Base-by-base conservation (phyloP, 345 rosid genomes). In the Heritiera littoralis region DNA sequence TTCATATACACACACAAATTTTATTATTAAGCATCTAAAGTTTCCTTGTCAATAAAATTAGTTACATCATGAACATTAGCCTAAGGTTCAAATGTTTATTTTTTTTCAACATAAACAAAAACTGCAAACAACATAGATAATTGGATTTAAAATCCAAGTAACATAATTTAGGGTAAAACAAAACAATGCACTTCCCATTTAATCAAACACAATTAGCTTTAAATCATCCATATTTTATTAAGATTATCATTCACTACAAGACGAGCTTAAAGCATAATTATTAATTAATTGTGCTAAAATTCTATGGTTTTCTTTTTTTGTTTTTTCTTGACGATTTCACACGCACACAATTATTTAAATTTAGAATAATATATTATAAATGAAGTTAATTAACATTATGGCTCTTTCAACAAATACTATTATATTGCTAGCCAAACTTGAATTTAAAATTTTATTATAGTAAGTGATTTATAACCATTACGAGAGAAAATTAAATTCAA, bases 331-430 rank as follows among this genome's bases (percentile, higher is more conserved):
- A 67, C 1, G 30, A 9, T 18, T 10, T 66, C 51, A 9, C 1
- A 35, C 38, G 3, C 38, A 35, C 38, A 35, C 2, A 35, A 65
- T 65, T 14, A 65, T 65, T 65, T 65, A 35, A 65, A n/a, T 15
- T 38, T 35, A 2, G 9, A 65, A 65, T 15, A 65, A 6, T 35
- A 28, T 32, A 49, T 23, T 28, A 14, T 28, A 32, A 15, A 23
- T 1, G 17, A 45, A 30, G 3, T 51, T 51, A 7, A 71, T 71
- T 51, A 71, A 49, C 40, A 49, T 49, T 23, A 30, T 7, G 75
- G 14, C 12, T 30, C 75, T 51, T 51, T 72, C 75, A 52, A 52
- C 48, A 72, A 51, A 54, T 51, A 72, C 38, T 72, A 51, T 72
- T 72, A 8, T 32, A 72, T 72, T 72, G 43, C 3, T 15, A 35